These are phyloP conservation scores for Eucalyptus cloeziana DNA, from an alignment of 345 rosid species.

Conservation along the genomic window DNA sequence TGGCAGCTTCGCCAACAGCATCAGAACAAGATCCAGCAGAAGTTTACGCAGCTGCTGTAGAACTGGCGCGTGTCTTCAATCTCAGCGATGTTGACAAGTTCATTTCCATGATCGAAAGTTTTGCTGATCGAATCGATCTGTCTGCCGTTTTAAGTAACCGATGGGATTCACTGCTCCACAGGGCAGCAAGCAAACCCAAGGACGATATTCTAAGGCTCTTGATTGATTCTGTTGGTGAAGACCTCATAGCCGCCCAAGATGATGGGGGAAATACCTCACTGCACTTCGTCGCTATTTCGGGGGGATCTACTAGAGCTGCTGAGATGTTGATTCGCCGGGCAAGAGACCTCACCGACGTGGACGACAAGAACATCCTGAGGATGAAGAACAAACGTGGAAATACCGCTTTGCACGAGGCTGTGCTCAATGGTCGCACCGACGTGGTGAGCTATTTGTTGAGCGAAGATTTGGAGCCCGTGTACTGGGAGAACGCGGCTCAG, in stretches of 20 bases:
- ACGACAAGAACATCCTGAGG: not conserved
- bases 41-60: accelerated
- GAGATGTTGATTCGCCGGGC: not conserved
- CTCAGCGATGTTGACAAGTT: accelerated
- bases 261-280: accelerated
- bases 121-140: too few species aligned
- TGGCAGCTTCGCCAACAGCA: accelerated
- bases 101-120: accelerated
- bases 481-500: accelerated
- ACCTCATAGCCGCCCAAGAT: too few species aligned
- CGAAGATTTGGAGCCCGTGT: not conserved
- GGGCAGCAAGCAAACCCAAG: too few species aligned
- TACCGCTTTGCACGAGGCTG: accelerated
- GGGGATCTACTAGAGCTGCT: too few species aligned
- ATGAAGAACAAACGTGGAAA: not conserved
- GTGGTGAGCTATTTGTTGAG: not conserved
- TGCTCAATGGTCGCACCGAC: accelerated
- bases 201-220: too few species aligned
- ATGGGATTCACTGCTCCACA: too few species aligned
- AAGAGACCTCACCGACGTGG: too few species aligned
- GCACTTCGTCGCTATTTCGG: too few species aligned
- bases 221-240: accelerated
- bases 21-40: too few species aligned
- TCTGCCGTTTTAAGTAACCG: accelerated
- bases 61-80: accelerated